phyloP scores from a whole-genome alignment of 2,329 filamentous ascomycete species.

The Claviceps pusilla region DNA sequence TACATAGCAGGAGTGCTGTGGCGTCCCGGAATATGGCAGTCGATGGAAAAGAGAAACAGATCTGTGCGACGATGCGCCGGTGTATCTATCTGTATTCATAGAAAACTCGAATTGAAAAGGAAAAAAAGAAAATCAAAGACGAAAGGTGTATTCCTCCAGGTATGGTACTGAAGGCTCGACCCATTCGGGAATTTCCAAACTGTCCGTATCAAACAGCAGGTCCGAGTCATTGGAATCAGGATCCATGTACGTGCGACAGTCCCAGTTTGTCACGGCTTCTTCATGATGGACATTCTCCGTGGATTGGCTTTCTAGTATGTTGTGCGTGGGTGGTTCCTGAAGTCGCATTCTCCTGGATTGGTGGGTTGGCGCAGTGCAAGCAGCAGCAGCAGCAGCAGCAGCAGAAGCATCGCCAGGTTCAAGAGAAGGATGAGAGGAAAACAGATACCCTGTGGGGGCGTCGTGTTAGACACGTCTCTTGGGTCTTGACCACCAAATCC shows the following conservation, averaged over 20 bases:
- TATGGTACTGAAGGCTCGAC: constrained; percentile 4
- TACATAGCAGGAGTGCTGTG: not conserved
- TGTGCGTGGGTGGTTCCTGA: constrained; percentile 3
- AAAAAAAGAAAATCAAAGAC: not conserved
- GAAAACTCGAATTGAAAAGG: not conserved
- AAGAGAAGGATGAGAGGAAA: constrained; percentile 3
- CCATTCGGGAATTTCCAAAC: constrained; percentile 5
- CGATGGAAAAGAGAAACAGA: not conserved
- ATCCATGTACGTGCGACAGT: constrained; percentile 5
- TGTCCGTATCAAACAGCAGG: constrained; percentile 3
- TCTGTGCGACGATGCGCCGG: not conserved
- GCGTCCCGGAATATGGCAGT: not conserved
- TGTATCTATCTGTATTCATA: not conserved
- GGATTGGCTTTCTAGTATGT: constrained; percentile 1
- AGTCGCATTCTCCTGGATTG: constrained; percentile 5
- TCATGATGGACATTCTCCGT: constrained; percentile 5
- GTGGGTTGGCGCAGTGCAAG: constrained; percentile 2
- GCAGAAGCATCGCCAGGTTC: constrained; percentile 1
- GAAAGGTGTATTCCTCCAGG: constrained; percentile 4
- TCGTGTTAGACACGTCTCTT: not conserved
- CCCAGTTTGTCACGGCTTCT: constrained; percentile 6
- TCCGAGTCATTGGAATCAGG: constrained; percentile 4
- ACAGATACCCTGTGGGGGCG: constrained; percentile 3
- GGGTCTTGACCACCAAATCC: not conserved
- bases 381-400: not conserved